Conservation (phyloP, 208 protist species). For the Herpetomonas samuelpessoai region DNA sequence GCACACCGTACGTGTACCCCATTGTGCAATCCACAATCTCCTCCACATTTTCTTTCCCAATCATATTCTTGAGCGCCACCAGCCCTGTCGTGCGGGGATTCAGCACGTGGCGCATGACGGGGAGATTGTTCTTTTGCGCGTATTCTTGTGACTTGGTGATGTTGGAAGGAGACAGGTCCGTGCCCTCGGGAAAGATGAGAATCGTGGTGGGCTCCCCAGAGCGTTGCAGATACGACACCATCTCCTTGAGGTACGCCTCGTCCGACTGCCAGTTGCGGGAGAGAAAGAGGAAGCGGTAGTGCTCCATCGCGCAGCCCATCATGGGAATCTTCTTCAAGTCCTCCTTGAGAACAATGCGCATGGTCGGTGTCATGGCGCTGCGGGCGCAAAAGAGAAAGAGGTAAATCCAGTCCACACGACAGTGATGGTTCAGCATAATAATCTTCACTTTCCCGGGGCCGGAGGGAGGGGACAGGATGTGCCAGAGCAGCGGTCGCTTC, state of each 20-base stretch:
- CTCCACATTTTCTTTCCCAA: conserved; percentile 59
- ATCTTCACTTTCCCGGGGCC: conserved; percentile 70
- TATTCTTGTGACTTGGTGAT: conserved; percentile 61
- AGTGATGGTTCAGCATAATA: conserved; percentile 86
- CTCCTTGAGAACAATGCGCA: conserved; percentile 76
- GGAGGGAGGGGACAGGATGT: conserved; percentile 33
- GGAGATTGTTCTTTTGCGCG: conserved; percentile 44
- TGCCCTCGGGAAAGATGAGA: conserved; percentile 87
- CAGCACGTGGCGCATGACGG: conserved; percentile 70
- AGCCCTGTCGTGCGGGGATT: conserved; percentile 80
- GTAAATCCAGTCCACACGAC: conserved; percentile 75
- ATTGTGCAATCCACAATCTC: conserved; percentile 86
- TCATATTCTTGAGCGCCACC: conserved; percentile 64
- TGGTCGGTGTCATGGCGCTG: conserved; percentile 12
- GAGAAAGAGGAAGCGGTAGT: conserved; percentile 86
- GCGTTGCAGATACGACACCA: conserved; percentile 51
- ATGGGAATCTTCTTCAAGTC: conserved; percentile 52
- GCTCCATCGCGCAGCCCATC: conserved; percentile 75
- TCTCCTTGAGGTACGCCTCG: conserved; percentile 47
- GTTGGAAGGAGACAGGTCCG: conserved; percentile 73
- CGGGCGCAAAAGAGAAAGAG: conserved; percentile 38
- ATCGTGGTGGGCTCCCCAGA: conserved; percentile 36
- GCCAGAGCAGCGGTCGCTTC: conserved; percentile 17
- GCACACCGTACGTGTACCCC: conserved; percentile 71
- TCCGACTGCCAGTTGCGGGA: conserved; percentile 72